These are phyloP conservation scores for Plasmodium coatneyi DNA, from an alignment of 169 alveolate species.

Conservation along the genomic window DNA sequence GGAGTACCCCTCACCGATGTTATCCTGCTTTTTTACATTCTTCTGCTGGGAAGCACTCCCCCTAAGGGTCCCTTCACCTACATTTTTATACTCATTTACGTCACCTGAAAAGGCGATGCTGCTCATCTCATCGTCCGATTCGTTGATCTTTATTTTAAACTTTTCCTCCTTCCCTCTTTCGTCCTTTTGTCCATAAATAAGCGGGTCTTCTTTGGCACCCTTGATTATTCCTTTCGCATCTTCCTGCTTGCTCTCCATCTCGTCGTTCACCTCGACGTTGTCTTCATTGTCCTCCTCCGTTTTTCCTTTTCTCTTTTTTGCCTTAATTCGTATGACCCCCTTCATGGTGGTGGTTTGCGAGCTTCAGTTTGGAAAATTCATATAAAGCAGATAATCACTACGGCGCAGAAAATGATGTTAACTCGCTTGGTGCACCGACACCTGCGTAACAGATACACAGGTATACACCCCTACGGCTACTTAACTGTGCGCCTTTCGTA, in stretches of 20 bases:
- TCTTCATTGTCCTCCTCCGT: neutral
- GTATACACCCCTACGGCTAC: neutral
- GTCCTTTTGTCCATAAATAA: neutral
- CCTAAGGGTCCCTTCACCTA: neutral
- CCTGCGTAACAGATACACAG: neutral
- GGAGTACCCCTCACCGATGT: neutral
- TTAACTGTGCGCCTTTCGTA: neutral
- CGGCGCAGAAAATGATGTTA: neutral
- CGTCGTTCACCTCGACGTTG: neutral
- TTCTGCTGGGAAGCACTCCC: neutral
- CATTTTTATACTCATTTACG: neutral
- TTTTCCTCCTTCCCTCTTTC: neutral
- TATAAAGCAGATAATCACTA: neutral
- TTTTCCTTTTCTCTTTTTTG: neutral
- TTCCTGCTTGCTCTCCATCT: neutral
- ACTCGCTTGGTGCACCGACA: neutral
- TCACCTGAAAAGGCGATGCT: neutral
- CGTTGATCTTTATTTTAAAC: neutral
- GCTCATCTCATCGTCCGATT: neutral
- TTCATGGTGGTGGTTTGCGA: constrained; percentile 2
- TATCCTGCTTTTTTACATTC: neutral
- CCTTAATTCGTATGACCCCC: constrained; percentile 25
- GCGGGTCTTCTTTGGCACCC: neutral
- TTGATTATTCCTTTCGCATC: neutral
- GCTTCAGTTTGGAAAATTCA: neutral